Evolutionary conservation across 768 basidiomycete genomes (phyloP), one percentile per base, ranked within the genome.

Genomic region (Suillus variegatus): DNA sequence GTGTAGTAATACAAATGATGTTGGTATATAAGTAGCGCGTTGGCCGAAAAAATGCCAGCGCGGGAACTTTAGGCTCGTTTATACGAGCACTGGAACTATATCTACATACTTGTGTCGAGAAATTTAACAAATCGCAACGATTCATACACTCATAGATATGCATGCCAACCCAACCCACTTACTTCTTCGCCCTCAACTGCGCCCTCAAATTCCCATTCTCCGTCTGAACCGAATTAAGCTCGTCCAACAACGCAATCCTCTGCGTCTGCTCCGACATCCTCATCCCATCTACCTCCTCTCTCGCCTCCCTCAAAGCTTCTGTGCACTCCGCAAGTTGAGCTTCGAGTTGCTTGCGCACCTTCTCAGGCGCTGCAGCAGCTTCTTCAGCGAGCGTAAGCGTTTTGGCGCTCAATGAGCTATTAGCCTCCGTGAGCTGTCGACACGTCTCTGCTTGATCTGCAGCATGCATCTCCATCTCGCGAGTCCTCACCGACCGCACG

Each of bases 221-320:
- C 64, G 85, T 89, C 79, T 94, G 92, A 78, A 90, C 84, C 61
- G 84, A 82, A 74, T 93, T 95, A 70, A 97, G 82, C 79, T 97
- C 94, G 72, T 97, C 95, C 51, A 99, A 82, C 63, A 99, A 74
- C 40, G 90, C 89, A 63, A 94, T 87, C 68, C 90, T 83, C 79
- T 96, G 95, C 10, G 82, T 85, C 78, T 94, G 91, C 72, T 95
- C 93, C 18, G 87, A 86, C 68, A 78, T 82, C 49, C 82, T 83
- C 84, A 91, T 87, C 46, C 80, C 84, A 20, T 90, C 84, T 47
- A 94, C 76, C 73, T 95, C 91, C 35, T 86, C 88, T 71, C 85
- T 81, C 10, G 89, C 88, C 22, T 84, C 81, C 58, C 86, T 83
- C 55, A 95, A 81, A 61, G 87, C 83, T 55, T 84, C 84, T 70